phyloP scores from a whole-genome alignment of 163 green algal species.

The Volvox carteri region DNA sequence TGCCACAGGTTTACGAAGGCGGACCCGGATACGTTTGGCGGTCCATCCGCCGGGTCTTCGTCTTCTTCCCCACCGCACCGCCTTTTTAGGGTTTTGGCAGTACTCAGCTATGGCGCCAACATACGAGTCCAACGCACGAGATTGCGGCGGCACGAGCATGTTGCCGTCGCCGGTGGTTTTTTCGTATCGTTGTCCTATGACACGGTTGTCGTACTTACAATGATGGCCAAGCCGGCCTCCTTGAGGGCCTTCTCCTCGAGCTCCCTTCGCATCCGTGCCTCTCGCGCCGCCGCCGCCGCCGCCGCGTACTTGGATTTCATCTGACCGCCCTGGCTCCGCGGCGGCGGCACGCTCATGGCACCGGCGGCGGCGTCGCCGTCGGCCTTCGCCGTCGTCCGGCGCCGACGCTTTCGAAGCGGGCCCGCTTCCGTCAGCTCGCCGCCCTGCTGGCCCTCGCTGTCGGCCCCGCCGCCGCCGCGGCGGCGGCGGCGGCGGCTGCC shows the following conservation, averaged over 20 bases:
- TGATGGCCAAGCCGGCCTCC: slow-evolving; percentile 24
- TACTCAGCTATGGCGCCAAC: too few relatives aligned
- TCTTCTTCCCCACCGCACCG: too few relatives aligned
- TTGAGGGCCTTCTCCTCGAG: slow-evolving; percentile 13
- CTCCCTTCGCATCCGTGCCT: not conserved
- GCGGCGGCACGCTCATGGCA: not conserved
- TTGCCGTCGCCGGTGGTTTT: too few relatives aligned
- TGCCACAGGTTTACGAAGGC: too few relatives aligned
- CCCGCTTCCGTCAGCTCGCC: not conserved
- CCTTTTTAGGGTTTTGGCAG: too few relatives aligned
- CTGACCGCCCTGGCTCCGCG: not conserved
- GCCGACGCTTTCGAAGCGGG: not conserved
- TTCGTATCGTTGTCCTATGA: too few relatives aligned
- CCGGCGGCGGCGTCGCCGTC: not conserved
- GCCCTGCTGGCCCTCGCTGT: not conserved
- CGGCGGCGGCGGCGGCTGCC: not conserved
- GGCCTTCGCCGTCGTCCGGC: not conserved
- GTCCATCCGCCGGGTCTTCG: too few relatives aligned
- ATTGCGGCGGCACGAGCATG: too few relatives aligned
- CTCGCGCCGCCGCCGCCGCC: not conserved
- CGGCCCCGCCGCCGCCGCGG: not conserved
- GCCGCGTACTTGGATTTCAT: not conserved
- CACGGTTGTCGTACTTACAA: slow-evolving; percentile 6
- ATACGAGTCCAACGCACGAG: too few relatives aligned
- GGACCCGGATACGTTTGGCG: too few relatives aligned